These are phyloP conservation scores for Ormosia semicastrata DNA, from an alignment of 306 rosid genomes.

Conservation along the genomic window DNA sequence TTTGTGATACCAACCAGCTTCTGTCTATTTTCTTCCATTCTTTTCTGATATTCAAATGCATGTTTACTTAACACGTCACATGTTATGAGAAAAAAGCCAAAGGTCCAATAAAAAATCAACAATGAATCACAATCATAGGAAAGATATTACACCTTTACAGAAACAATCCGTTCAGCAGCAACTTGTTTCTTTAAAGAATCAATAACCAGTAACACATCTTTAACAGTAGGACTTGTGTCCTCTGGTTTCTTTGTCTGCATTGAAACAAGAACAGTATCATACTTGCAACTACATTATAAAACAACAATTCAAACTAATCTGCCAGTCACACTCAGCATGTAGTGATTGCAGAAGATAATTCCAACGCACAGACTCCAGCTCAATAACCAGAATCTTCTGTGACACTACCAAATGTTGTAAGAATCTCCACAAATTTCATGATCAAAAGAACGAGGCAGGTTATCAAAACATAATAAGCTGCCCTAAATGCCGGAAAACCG, in stretches of 20 bases:
- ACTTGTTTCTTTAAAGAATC: slow-evolving; percentile 84
- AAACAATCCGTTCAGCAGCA: slow-evolving; percentile 53
- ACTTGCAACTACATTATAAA: background rate
- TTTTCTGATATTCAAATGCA: slow-evolving; percentile 52
- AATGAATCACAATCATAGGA: background rate
- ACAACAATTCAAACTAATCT: background rate
- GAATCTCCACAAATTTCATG: background rate
- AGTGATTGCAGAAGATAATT: background rate
- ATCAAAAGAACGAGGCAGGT: background rate
- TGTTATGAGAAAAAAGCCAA: background rate
- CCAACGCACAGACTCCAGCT: background rate
- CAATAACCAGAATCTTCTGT: background rate
- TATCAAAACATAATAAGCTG: background rate
- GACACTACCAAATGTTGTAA: background rate
- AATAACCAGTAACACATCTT: slow-evolving; percentile 60
- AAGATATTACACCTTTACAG: slow-evolving; percentile 56
- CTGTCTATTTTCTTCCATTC: slow-evolving; percentile 79
- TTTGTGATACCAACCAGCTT: slow-evolving; percentile 65
- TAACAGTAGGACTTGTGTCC: slow-evolving; percentile 35
- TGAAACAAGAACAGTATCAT: background rate
- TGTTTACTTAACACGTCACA: background rate
- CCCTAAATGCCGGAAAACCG: background rate
- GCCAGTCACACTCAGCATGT: background rate
- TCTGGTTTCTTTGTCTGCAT: slow-evolving; percentile 43
- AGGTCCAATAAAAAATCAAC: slow-evolving; percentile 7